Evolutionary conservation across 257 asterid genomes (phyloP), one percentile per base, ranked within the genome.

Genomic region (Jacaranda mimosifolia): DNA sequence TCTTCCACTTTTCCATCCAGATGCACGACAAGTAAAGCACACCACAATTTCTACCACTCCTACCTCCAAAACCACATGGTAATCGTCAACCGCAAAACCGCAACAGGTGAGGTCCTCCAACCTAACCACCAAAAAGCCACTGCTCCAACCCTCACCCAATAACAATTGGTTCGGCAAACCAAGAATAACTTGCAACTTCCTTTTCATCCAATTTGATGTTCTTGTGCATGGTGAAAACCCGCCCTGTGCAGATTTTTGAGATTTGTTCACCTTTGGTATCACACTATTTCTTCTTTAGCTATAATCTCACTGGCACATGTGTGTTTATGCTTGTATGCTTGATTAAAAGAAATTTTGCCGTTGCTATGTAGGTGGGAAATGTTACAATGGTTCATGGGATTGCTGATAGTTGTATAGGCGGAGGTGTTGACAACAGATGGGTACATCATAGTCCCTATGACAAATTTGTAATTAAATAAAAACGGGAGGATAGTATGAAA

Each of bases 161-260:
- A 49, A 51, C 36, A 51, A 51, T 51, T 70, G 60, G 42, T 26
- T 32, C 46, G 35, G 7, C 45, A 21, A 19, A 51, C 48, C 6
- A 49, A 69, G 74, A 51, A 51, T 9, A 21, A 26, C 5, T 53
- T 69, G 18, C 63, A 36, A 11, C 12, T 53, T 70, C 38, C 36
- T 19, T 52, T 26, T 32, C 59, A 58, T 57, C 57, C 19, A 17
- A 15, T 56, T 12, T 72, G 66, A 51, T 52, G 6, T 38, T 57
- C 55, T 56, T 42, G 36, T 35, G 75, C 75, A 15, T 52, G 26
- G 49, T 51, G 75, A 52, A 70, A 4, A 32, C 38, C 64, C 15
- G 63, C 74, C 49, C 13, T 17, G 45, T 15, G 63, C 17, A 48
- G 63, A 57, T 59, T 13, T 38, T n/a, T 45, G 70, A 43, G 58